Evolutionary conservation across 192 early-diverging fungal species (phyloP).

Genomic region (Coemansia sp.): DNA sequence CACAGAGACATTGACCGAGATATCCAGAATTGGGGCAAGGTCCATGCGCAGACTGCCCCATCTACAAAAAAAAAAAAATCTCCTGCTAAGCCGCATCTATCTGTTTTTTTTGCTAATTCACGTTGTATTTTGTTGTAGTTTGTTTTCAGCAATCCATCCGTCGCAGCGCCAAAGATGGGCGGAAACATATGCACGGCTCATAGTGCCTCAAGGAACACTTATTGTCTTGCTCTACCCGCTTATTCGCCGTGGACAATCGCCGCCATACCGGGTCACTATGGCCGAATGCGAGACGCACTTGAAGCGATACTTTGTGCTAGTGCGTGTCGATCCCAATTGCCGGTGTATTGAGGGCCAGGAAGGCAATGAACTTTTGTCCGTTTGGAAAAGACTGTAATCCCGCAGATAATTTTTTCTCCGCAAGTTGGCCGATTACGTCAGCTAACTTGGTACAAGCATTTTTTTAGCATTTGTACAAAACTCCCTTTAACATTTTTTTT

Average conservation of each 20-base stretch:
- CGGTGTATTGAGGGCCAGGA: constrained; percentile 41
- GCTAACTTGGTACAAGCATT: not conserved
- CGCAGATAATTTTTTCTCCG: not conserved
- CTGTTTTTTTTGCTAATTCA: not conserved
- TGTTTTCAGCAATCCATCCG: constrained; percentile 44
- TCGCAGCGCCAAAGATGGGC: constrained; percentile 47
- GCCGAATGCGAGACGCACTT: constrained; percentile 38
- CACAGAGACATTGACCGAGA: not conserved
- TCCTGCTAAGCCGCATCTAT: not conserved
- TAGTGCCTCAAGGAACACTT: constrained; percentile 43
- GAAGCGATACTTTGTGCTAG: constrained; percentile 48
- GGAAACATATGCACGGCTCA: constrained; percentile 37
- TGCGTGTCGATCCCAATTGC: constrained; percentile 47
- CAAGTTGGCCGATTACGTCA: not conserved
- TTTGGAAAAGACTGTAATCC: constrained; percentile 35
- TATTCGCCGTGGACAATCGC: constrained; percentile 31
- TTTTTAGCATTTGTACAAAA: not conserved
- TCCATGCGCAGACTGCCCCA: constrained; percentile 1
- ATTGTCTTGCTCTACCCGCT: constrained; percentile 46
- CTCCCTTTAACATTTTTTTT: not conserved
- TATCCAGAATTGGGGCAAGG: not conserved
- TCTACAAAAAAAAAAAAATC: not conserved
- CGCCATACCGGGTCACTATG: constrained; percentile 43
- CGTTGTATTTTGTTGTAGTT: constrained; percentile 21
- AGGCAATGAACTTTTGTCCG: constrained; percentile 46